Evolutionary conservation across 2,329 filamentous ascomycete species (phyloP), one percentile per base, ranked within the genome.

Genomic region (Eurotiales sp.): DNA sequence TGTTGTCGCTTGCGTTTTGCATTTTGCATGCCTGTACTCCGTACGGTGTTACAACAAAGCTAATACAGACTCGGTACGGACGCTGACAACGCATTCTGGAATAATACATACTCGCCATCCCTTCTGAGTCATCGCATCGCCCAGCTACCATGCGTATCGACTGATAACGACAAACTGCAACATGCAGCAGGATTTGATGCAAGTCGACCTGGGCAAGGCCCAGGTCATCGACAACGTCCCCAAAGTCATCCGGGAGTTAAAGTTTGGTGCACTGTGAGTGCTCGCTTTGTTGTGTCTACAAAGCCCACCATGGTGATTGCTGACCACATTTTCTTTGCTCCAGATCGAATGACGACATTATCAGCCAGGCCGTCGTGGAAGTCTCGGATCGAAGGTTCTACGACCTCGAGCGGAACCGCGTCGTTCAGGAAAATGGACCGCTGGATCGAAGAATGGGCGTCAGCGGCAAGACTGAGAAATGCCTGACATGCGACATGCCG

Each of bases 301-400:
- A 44, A 43, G 15, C 14, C 41, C 11, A 21, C 14, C 21, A 37
- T 39, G 23, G n/a, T 19, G 44, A 40, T 36, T 5, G 39, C 50
- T 56, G 44, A 57, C 15, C 32, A 23, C 6, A 15, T n/a, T 22
- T 27, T 23, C 15, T 42, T 39, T 46, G 44, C 25, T 51, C 10
- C 27, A 90, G 87, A 64, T 95, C 91, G 22, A 90, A 88, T 62
- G 88, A 95, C 67, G 90, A 97, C 65, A 95, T 97, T 59, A 88
- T 95, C 60, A 95, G 92, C 66, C 93, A 99, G 72, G 90, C 88
- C 56, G 90, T 96, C 52, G 81, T 97, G 59, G 90, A 96, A 72
- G 87, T 99, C 52, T 95, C 89, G n/a, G 88, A 96, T 68, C 84
- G 90, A 62, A 85, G 91, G 69, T 84, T 97, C 55, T 99, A 96